A percentile compares a stretch with the other conserved stretches of the same genome.
phyloP scores from a whole-genome alignment of 2,329 filamentous ascomycete genomes.

The Scedosporium apiospermum region DNA sequence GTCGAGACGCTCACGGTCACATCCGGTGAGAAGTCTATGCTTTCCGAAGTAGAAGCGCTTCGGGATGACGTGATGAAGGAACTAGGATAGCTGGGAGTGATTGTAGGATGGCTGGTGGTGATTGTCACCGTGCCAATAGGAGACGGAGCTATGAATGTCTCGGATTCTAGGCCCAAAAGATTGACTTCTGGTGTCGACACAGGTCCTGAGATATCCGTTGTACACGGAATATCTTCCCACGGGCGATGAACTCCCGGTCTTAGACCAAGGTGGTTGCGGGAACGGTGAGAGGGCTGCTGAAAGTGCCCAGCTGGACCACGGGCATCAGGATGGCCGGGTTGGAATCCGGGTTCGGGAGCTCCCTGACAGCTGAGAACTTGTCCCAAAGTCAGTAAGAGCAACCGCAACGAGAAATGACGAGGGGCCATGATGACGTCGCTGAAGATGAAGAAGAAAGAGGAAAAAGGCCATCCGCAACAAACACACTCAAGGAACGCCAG shows the following conservation, averaged over 20 bases:
- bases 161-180: neutral
- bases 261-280: neutral
- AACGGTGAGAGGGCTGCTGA: neutral
- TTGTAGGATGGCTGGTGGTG: neutral
- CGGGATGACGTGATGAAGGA: neutral
- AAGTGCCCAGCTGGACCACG: neutral
- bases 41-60: neutral
- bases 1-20: conserved; percentile 17
- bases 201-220: neutral
- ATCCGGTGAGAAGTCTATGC: conserved; percentile 4
- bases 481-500: neutral
- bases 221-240: neutral
- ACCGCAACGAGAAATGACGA: neutral
- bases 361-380: neutral
- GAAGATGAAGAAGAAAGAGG: neutral
- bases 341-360: neutral
- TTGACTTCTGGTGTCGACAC: neutral
- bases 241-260: neutral
- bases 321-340: neutral
- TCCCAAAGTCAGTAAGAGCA: conserved; percentile 2
- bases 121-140: neutral
- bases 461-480: neutral
- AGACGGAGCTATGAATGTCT: neutral
- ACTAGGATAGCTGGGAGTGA: neutral
- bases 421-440: neutral